Percentiles rank a stretch among this genome's conserved stretches.
These are phyloP conservation scores for Monilinia vaccinii-corymbosi DNA, from an alignment of 2,329 filamentous ascomycete species.

Conservation along the genomic window DNA sequence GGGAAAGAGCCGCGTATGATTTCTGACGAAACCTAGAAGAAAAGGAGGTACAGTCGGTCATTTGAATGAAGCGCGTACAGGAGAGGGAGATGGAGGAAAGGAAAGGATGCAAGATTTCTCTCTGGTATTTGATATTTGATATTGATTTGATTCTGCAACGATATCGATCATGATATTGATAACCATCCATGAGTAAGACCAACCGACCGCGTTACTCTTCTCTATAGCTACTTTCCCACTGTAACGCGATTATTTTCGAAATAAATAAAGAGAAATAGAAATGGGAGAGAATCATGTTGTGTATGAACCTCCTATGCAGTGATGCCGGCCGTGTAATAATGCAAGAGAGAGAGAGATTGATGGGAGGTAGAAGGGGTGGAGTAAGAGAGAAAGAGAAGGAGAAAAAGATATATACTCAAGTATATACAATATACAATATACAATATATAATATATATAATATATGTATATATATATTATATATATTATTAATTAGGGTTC, in stretches of 20 bases:
- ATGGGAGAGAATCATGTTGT: conserved; percentile 3
- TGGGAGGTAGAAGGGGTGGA: neutral
- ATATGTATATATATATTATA: too few species aligned
- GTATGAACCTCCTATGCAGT: conserved; percentile 2
- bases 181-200: neutral
- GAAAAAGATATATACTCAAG: too few species aligned
- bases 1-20: conserved; percentile 5
- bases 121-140: neutral
- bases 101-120: neutral
- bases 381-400: neutral
- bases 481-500: too few species aligned
- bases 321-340: conserved; percentile 1
- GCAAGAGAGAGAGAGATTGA: neutral
- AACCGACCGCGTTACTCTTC: neutral
- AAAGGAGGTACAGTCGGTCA: neutral
- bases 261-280: neutral
- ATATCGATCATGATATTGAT: neutral
- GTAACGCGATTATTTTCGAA: neutral
- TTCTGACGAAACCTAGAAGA: neutral
- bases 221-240: too few species aligned
- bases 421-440: too few species aligned
- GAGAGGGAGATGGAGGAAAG: neutral
- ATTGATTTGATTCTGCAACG: neutral
- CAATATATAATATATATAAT: too few species aligned
- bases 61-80: conserved; percentile 4